These are phyloP conservation scores for Jaenimonas drosophilae DNA, from an alignment of 208 protist genomes.

Conservation along the genomic window DNA sequence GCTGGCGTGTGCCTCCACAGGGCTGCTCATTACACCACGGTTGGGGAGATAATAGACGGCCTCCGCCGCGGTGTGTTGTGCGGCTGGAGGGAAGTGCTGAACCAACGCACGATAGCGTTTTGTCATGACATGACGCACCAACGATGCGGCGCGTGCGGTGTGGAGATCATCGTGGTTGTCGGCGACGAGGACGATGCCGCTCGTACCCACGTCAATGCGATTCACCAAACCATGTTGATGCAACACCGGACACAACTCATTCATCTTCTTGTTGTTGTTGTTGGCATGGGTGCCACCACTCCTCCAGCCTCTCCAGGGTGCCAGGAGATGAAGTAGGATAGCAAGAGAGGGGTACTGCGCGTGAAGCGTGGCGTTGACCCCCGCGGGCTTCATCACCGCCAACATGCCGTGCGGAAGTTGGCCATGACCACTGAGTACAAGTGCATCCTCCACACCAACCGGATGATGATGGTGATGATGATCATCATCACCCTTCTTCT, in stretches of 20 bases:
- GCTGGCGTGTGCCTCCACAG: background rate
- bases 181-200: conserved; percentile 49
- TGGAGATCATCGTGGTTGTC: conserved; percentile 15
- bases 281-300: background rate
- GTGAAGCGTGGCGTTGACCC: conserved; percentile 53
- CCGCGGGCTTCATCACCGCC: conserved; percentile 57
- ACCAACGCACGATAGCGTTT: conserved; percentile 63
- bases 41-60: conserved; percentile 21
- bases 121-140: conserved; percentile 19
- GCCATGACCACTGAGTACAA: no score
- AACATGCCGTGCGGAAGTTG: conserved; percentile 40
- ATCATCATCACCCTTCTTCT: background rate
- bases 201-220: conserved; percentile 75
- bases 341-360: conserved; percentile 32
- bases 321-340: conserved; percentile 15
- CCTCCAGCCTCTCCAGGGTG: conserved; percentile 26
- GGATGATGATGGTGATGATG: background rate
- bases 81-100: conserved; percentile 28
- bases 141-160: conserved; percentile 17
- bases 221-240: conserved; percentile 76
- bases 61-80: conserved; percentile 12
- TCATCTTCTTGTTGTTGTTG: background rate
- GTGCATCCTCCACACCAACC: conserved; percentile 15
- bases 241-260: conserved; percentile 14
- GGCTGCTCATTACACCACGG: conserved; percentile 12